Conservation (phyloP, 106 monocot genomes). For the Acorus gramineus region DNA sequence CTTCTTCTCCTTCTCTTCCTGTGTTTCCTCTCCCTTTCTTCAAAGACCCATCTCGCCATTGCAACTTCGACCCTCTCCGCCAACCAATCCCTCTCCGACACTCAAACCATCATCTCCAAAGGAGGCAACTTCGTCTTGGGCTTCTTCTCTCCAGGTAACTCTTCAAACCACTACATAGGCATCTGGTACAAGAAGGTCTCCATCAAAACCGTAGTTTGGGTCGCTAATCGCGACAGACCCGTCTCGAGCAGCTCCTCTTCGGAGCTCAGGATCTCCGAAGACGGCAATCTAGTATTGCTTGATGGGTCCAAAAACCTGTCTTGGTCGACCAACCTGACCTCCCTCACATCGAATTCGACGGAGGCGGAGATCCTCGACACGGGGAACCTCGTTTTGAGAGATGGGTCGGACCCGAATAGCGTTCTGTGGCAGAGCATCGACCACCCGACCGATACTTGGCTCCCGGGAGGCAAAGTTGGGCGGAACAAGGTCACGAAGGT, state of each 20-base stretch:
- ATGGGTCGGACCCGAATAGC: slow-evolving; percentile 4
- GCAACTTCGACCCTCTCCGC: too few species aligned
- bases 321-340: slow-evolving; percentile 24
- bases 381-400: slow-evolving; percentile 30
- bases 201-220: slow-evolving; percentile 26
- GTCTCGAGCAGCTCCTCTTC: slow-evolving; percentile 9
- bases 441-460: slow-evolving; percentile 41
- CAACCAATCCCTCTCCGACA: slow-evolving; percentile 7
- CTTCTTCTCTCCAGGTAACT: slow-evolving; percentile 25
- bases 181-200: slow-evolving; percentile 45
- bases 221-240: slow-evolving; percentile 33
- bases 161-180: slow-evolving; percentile 16
- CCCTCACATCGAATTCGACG: slow-evolving; percentile 1
- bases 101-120: slow-evolving; percentile 12
- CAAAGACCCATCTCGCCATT: too few species aligned
- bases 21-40: too few species aligned
- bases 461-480: slow-evolving; percentile 20
- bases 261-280: slow-evolving; percentile 25
- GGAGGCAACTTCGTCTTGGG: slow-evolving; percentile 15
- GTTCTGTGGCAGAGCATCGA: slow-evolving; percentile 39
- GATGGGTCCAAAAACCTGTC: slow-evolving; percentile 9
- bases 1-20: too few species aligned
- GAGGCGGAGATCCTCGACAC: slow-evolving; percentile 20
- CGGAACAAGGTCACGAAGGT: slow-evolving; percentile 20
- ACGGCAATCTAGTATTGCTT: slow-evolving; percentile 32